A percentile compares a stretch with the other conserved stretches of the same genome.
Evolutionary conservation across 179 eudicot species (phyloP).

Genomic region (Pouteria campechiana): DNA sequence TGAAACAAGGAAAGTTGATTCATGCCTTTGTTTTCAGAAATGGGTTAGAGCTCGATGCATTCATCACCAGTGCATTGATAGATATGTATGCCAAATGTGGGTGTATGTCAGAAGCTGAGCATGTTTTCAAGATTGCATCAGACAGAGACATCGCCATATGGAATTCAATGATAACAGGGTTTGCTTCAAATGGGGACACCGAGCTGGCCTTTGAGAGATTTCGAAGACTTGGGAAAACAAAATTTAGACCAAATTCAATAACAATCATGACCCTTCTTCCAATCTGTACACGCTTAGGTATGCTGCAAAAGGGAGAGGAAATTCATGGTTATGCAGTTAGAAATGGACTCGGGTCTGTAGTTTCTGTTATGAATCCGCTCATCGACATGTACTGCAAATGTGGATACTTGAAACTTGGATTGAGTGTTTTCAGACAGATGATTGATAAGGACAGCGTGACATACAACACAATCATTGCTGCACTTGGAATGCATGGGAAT

Average conservation of each 20-base stretch:
- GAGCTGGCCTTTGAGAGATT: constrained; percentile 2
- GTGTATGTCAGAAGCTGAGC: constrained; percentile 16
- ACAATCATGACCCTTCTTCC: constrained; percentile 10
- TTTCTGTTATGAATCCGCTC: constrained; percentile 8
- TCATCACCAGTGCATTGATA: constrained; percentile 22
- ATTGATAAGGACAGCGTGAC: constrained; percentile 4
- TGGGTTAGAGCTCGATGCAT: constrained; percentile 21
- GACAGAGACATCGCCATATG: constrained; percentile 21
- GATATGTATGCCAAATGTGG: constrained; percentile 44
- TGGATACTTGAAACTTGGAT: constrained; percentile 4
- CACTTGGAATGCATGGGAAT: constrained; percentile 4
- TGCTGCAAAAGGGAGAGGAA: constrained; percentile 6
- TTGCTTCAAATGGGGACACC: not conserved
- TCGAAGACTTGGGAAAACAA: not conserved
- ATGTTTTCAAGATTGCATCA: constrained; percentile 13
- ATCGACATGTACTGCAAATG: constrained; percentile 11
- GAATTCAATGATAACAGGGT: constrained; percentile 26
- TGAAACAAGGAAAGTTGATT: constrained; percentile 22
- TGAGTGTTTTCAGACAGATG: not conserved
- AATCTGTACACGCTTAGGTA: constrained; percentile 6
- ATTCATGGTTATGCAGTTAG: constrained; percentile 8
- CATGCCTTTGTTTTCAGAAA: constrained; percentile 35
- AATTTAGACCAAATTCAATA: constrained; percentile 4
- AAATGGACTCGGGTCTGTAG: not conserved
- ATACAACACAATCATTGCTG: constrained; percentile 6